phyloP scores from a whole-genome alignment of 805 yeast genomes.

The Kodamaea sagamina region DNA sequence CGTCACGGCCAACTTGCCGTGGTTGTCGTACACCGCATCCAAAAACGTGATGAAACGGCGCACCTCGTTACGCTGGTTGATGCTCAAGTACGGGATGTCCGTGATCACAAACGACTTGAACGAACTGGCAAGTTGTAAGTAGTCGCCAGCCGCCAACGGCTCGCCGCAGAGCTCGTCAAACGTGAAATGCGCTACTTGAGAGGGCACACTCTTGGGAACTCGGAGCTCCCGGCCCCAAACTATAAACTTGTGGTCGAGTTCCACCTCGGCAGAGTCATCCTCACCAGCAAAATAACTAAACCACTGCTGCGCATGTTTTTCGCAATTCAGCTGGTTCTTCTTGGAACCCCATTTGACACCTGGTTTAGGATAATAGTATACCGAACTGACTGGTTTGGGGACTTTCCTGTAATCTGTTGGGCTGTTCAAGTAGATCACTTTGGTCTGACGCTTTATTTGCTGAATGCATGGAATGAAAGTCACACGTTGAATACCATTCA shows the following conservation, averaged over 20 bases:
- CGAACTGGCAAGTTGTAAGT: constrained; percentile 73
- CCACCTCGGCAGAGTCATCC: constrained; percentile 11
- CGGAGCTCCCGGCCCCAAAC: constrained; percentile 88
- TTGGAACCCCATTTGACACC: constrained; percentile 57
- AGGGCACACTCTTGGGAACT: constrained; percentile 77
- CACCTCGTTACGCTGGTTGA: constrained; percentile 77
- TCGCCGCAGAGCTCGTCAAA: constrained; percentile 84
- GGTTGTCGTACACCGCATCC: constrained; percentile 94
- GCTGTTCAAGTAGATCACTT: constrained; percentile 79
- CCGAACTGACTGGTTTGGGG: constrained; percentile 78
- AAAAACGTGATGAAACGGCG: constrained; percentile 91
- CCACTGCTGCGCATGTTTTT: constrained; percentile 74
- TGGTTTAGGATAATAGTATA: constrained; percentile 71
- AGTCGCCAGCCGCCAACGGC: constrained; percentile 93
- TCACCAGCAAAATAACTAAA: constrained; percentile 62
- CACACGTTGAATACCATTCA: constrained; percentile 91
- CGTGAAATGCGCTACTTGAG: constrained; percentile 84
- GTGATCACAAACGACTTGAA: constrained; percentile 84
- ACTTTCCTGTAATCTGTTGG: constrained; percentile 93
- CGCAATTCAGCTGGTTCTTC: constrained; percentile 51
- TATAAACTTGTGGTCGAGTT: constrained; percentile 34
- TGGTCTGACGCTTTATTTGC: constrained; percentile 67
- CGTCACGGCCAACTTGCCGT: constrained; percentile 84
- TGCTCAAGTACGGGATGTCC: constrained; percentile 84
- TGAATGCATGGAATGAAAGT: constrained; percentile 92